These are phyloP conservation scores for Trapa bicornis DNA, from an alignment of 345 rosid genomes.

Conservation along the genomic window DNA sequence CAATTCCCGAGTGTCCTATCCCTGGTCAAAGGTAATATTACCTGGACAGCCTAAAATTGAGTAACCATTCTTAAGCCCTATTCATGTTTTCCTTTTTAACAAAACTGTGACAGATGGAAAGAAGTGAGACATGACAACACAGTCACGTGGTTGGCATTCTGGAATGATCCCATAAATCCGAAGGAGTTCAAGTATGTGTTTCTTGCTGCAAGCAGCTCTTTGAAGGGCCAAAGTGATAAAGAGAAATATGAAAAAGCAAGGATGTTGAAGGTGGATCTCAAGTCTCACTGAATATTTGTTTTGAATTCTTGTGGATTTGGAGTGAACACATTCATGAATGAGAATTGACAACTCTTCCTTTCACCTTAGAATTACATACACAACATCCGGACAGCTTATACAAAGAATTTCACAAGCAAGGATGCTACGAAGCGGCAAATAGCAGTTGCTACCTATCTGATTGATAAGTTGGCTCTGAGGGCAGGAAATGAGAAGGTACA, in stretches of 20 bases:
- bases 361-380: constrained; percentile 53
- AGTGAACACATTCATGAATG: neutral
- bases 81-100: neutral
- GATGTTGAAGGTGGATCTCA: constrained; percentile 57
- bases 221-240: constrained; percentile 97
- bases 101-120: constrained; percentile 65
- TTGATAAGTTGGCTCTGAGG: constrained; percentile 96
- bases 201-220: constrained; percentile 91
- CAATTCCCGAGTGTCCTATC: constrained; percentile 90
- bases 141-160: constrained; percentile 97
- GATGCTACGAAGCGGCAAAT: constrained; percentile 65
- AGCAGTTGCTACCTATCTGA: constrained; percentile 97
- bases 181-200: constrained; percentile 92
- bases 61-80: neutral
- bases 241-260: constrained; percentile 99
- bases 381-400: constrained; percentile 74
- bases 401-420: constrained; percentile 64
- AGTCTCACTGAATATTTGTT: neutral
- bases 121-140: constrained; percentile 94
- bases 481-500: constrained; percentile 99
- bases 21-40: constrained; percentile 70
- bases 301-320: neutral
- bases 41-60: neutral
- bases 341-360: neutral
- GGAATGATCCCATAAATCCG: constrained; percentile 92